Base-by-base conservation (phyloP, 805 yeast species). In the Wickerhamiella nectarea region DNA sequence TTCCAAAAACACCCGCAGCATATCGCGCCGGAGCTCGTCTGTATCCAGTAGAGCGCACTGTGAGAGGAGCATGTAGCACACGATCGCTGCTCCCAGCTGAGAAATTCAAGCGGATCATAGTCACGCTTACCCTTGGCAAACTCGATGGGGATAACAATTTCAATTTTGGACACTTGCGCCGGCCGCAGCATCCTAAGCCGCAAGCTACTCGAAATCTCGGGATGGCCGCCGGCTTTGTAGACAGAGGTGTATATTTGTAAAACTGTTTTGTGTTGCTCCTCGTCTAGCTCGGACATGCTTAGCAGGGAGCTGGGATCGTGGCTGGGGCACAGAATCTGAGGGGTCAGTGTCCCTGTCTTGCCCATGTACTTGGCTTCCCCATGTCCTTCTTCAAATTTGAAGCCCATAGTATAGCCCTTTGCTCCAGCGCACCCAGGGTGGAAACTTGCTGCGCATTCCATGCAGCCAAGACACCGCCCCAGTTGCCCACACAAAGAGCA, bases 341-440 rank as follows among this genome's bases (percentile, higher is more conserved):
- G 56, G n/a, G 44, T 47, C 44, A 59, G 34, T 28, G 3, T 15
- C 15, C 31, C 31, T 12, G 31, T 28, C n/a, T n/a, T 15, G 6
- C 6, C 31, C 6, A 4, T 4, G 15, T 7, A 4, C 12, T 15
- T n/a, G 7, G 5, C 31, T 8, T 11, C 15, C 31, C 14, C 31
- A 3, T 3, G 14, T 4, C 12, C 31, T 4, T 11, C 7, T n/a
- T 10, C 46, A 10, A 62, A 34, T 37, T 62, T 65, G 52, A 81
- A 79, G 2, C 87, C 89, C 38, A 76, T 48, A 45, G 59, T 57
- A 50, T 62, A 67, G n/a, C 64, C 64, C 0, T 63, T 56, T 5
- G 65, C 55, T 43, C 71, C 73, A 11, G 78, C 78, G 64, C 85
- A 80, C 0, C 77, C 77, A 1, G 72, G 64, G 58, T 78, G 83